Conservation (phyloP, 2,329 filamentous ascomycete species). For the Epicoccum sorghinum region DNA sequence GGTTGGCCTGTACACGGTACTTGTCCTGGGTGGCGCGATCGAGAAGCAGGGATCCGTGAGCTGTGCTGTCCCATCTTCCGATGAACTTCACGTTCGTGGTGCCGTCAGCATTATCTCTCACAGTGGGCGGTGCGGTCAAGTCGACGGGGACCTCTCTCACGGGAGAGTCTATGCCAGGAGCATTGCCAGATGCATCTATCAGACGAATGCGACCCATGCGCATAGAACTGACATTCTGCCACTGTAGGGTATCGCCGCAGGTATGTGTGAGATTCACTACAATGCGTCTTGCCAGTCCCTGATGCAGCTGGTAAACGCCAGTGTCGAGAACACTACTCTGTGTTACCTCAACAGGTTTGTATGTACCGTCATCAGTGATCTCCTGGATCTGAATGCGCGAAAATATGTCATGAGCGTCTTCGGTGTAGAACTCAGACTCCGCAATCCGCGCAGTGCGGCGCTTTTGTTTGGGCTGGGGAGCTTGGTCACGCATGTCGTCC, state of each 20-base stretch:
- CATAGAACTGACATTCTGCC: constrained; percentile 80
- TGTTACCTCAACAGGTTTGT: constrained; percentile 89
- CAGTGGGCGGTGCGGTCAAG: constrained; percentile 75
- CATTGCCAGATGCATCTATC: constrained; percentile 83
- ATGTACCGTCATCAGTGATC: constrained; percentile 87
- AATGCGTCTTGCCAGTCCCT: constrained; percentile 88
- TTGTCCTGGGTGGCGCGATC: constrained; percentile 93
- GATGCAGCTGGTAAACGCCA: constrained; percentile 94
- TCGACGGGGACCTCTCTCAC: constrained; percentile 78
- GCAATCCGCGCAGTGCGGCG: constrained; percentile 73
- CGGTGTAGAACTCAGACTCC: constrained; percentile 89
- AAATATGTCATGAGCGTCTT: constrained; percentile 93
- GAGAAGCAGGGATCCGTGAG: constrained; percentile 90
- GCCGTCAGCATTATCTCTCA: constrained; percentile 87
- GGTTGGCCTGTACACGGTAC: constrained; percentile 84
- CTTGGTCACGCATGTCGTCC: constrained; percentile 93
- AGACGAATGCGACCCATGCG: constrained; percentile 82
- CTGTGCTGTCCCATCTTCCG: constrained; percentile 96
- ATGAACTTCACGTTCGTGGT: constrained; percentile 83
- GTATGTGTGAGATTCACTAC: constrained; percentile 89
- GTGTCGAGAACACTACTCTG: constrained; percentile 82
- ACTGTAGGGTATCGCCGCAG: constrained; percentile 84
- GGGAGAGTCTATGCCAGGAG: constrained; percentile 74
- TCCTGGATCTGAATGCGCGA: constrained; percentile 88
- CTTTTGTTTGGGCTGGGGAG: constrained; percentile 61